Percentiles rank a stretch among this genome's conserved stretches.
Conservation (phyloP, 2,329 filamentous ascomycete species). For the Whalleya microplaca region DNA sequence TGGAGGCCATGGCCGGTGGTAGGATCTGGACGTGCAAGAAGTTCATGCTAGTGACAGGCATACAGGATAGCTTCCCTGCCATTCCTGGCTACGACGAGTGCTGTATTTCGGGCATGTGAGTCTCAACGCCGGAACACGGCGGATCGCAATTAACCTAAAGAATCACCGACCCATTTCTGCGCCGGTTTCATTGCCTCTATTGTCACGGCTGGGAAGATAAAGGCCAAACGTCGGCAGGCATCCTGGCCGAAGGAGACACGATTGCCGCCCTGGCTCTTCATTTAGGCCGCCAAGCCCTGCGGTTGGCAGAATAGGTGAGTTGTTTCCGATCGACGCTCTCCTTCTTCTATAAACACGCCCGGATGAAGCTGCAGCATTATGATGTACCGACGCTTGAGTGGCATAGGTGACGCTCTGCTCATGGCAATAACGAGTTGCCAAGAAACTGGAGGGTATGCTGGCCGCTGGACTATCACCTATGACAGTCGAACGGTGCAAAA, state of each 20-base stretch:
- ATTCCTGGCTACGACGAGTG: constrained; percentile 22
- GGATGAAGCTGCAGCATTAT: no score
- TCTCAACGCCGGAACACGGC: background rate
- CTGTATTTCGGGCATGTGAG: constrained; percentile 22
- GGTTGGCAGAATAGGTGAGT: constrained; percentile 46
- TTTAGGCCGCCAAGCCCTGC: constrained; percentile 39
- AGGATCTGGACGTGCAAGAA: constrained; percentile 13
- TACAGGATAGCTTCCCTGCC: constrained; percentile 19
- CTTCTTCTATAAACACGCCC: no score
- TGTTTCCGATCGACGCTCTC: no score
- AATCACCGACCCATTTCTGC: background rate
- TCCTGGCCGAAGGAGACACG: constrained; percentile 4
- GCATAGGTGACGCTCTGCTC: constrained; percentile 27
- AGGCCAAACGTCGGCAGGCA: background rate
- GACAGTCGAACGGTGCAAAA: background rate
- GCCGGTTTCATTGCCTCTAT: constrained; percentile 1
- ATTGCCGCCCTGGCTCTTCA: background rate
- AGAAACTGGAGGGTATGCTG: background rate
- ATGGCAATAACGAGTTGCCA: constrained; percentile 45
- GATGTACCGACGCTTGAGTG: no score
- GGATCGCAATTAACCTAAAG: no score
- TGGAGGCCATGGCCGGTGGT: constrained; percentile 5
- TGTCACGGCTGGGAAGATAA: constrained; percentile 1
- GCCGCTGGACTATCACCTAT: background rate
- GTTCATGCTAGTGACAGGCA: constrained; percentile 17